Evolutionary conservation across 2,329 filamentous ascomycete genomes (phyloP).

Genomic region (Chaetothyriales sp.): DNA sequence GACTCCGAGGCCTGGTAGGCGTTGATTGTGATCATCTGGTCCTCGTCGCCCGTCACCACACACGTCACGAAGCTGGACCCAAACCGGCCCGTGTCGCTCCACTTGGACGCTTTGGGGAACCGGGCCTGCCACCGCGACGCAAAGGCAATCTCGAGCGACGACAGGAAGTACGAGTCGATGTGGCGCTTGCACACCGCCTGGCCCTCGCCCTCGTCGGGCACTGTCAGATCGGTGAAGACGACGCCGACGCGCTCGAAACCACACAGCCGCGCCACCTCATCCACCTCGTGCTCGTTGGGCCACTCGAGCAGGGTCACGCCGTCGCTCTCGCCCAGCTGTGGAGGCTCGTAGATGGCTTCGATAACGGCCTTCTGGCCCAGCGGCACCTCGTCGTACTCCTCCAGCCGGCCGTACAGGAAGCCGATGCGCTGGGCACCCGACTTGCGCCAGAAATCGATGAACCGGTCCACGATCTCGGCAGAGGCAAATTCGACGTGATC

Average conservation of each 20-base stretch:
- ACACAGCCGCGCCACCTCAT: conserved; percentile 66
- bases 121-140: conserved; percentile 76
- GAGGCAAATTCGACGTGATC: conserved; percentile 95
- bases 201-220: conserved; percentile 67
- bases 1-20: conserved; percentile 93
- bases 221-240: conserved; percentile 85
- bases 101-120: conserved; percentile 82
- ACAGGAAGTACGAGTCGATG: conserved; percentile 85
- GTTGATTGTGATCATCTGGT: conserved; percentile 75
- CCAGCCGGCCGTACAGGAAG: conserved; percentile 80
- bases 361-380: conserved; percentile 90
- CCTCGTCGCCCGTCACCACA: conserved; percentile 81
- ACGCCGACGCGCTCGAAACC: conserved; percentile 81
- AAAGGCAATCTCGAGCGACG: conserved; percentile 83
- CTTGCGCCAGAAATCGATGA: conserved; percentile 82
- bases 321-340: conserved; percentile 77
- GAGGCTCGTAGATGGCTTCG: conserved; percentile 92
- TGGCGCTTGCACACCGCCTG: conserved; percentile 90
- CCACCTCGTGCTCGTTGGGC: conserved; percentile 70
- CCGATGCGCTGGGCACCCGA: conserved; percentile 75
- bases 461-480: conserved; percentile 68
- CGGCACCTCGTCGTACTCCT: conserved; percentile 83
- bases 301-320: conserved; percentile 75
- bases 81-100: conserved; percentile 88
- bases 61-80: conserved; percentile 97